These are phyloP conservation scores for Dipteronia dyeriana DNA, from an alignment of 345 rosid genomes.

Conservation along the genomic window DNA sequence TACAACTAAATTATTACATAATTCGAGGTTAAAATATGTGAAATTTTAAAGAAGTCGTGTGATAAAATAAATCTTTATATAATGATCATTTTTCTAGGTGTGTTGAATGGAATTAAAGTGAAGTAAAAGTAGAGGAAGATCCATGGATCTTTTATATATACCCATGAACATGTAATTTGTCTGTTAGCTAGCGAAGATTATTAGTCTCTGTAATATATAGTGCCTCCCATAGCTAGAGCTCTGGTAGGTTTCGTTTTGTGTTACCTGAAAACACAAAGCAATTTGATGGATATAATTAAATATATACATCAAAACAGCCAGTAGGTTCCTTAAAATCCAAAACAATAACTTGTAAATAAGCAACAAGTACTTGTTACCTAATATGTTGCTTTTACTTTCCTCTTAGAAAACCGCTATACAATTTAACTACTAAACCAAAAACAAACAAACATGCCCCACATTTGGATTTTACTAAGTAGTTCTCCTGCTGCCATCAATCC, in stretches of 20 bases:
- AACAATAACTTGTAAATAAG: conserved; percentile 33
- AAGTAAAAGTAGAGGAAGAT: background rate
- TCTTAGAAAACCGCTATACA: conserved; percentile 16
- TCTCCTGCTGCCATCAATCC: conserved; percentile 35
- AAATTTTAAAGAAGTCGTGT: background rate
- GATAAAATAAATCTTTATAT: background rate
- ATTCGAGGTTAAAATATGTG: background rate
- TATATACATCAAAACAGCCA: background rate
- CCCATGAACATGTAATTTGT: background rate
- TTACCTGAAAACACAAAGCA: conserved; percentile 28
- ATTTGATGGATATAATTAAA: background rate
- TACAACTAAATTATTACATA: too few species aligned
- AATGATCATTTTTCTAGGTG: background rate
- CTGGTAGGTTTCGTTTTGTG: conserved; percentile 29
- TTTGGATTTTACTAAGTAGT: conserved; percentile 25
- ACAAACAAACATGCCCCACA: conserved; percentile 7
- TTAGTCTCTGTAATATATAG: conserved; percentile 10
- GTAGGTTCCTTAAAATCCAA: conserved; percentile 41
- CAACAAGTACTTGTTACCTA: conserved; percentile 62
- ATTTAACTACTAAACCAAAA: conserved; percentile 19
- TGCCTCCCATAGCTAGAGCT: background rate
- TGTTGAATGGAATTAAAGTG: background rate
- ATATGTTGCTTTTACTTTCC: conserved; percentile 41
- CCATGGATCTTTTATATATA: background rate
- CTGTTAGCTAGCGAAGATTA: background rate